Evolutionary conservation across 805 yeast genomes (phyloP).

Genomic region (Wickerhamomyces silvicola): DNA sequence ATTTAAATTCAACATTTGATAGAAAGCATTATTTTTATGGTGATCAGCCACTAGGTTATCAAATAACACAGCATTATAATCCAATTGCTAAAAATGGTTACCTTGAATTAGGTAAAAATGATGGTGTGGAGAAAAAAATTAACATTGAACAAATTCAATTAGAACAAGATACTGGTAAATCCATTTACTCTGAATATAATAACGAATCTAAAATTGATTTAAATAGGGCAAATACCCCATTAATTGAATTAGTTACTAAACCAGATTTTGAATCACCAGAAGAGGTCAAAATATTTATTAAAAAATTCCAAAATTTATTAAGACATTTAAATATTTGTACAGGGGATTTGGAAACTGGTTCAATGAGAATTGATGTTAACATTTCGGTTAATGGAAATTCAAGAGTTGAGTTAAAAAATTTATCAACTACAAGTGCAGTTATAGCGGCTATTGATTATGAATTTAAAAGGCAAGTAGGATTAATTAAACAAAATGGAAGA

Average conservation of each 20-base stretch:
- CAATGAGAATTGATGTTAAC: conserved; percentile 92
- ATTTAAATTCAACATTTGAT: conserved; percentile 63
- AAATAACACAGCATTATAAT: conserved; percentile 80
- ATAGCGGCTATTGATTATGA: conserved; percentile 69
- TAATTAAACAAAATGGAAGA: conserved; percentile 31
- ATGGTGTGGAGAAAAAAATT: conserved; percentile 48
- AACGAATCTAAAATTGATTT: conserved; percentile 52
- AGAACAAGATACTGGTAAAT: conserved; percentile 93
- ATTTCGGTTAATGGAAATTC: conserved; percentile 68
- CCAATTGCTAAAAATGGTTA: conserved; percentile 73
- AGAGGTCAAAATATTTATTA: conserved; percentile 72
- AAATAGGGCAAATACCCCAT: conserved; percentile 79
- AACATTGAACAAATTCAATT: conserved; percentile 76
- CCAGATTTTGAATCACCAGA: conserved; percentile 72
- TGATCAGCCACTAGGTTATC: conserved; percentile 95
- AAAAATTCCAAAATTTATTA: conserved; percentile 69
- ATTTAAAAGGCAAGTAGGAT: conserved; percentile 57
- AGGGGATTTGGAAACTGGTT: conserved; percentile 91
- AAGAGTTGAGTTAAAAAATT: conserved; percentile 84
- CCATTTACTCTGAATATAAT: conserved; percentile 41
- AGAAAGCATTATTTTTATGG: conserved; percentile 95
- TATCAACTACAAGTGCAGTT: conserved; percentile 80
- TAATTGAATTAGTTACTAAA: conserved; percentile 84
- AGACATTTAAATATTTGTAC: conserved; percentile 67
- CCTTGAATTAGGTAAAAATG: conserved; percentile 44